phyloP scores from a whole-genome alignment of 768 basidiomycete genomes.

The Boletus patriciae region DNA sequence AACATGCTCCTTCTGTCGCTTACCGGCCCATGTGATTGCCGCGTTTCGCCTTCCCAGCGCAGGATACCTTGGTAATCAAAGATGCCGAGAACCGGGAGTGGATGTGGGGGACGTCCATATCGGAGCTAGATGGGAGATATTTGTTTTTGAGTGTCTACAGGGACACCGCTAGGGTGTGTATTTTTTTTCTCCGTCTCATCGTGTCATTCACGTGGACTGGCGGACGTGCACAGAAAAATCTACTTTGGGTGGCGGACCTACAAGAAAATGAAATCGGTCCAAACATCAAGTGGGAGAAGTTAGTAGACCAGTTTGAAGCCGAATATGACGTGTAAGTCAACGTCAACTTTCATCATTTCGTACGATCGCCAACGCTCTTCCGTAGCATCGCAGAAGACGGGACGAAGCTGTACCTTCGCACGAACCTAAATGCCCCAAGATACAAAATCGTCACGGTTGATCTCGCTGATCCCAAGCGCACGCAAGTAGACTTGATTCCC shows the following conservation, averaged over 20 bases:
- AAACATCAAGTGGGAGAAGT: conserved; percentile 70
- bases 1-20: not conserved
- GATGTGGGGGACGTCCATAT: conserved; percentile 57
- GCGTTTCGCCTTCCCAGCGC: conserved; percentile 42
- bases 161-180: conserved; percentile 63
- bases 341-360: conserved; percentile 22
- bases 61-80: conserved; percentile 66
- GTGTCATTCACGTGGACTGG: not conserved
- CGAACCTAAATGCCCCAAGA: conserved; percentile 64
- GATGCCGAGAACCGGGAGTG: conserved; percentile 64
- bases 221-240: conserved; percentile 57
- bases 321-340: conserved; percentile 59
- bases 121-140: conserved; percentile 66
- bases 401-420: conserved; percentile 59
- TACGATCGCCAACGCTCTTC: conserved; percentile 3
- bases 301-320: conserved; percentile 67
- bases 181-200: not conserved
- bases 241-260: conserved; percentile 73
- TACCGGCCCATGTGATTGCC: not conserved
- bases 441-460: conserved; percentile 68
- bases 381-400: conserved; percentile 65
- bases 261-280: conserved; percentile 56
- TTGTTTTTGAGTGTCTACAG: conserved; percentile 51
- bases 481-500: conserved; percentile 61
- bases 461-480: conserved; percentile 47